Evolutionary conservation across 768 basidiomycete species (phyloP), one percentile per base, ranked within the genome.

Genomic region (Rhodotorula kratochvilovae): DNA sequence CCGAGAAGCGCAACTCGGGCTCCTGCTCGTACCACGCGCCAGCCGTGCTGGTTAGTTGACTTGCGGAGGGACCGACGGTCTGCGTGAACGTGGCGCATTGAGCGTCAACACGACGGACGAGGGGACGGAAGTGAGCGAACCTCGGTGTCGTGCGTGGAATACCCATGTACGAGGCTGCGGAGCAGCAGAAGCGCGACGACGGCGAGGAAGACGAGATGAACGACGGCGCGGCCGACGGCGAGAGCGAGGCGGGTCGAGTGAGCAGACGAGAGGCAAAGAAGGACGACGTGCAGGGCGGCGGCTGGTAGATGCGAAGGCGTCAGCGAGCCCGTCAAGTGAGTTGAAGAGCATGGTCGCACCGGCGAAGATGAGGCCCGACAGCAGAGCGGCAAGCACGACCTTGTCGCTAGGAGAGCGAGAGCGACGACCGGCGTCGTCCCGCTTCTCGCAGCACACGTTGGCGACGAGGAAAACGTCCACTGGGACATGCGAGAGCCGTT

Each of bases 201-300:
- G 36, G 59, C 11, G 31, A 43, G 43, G 3, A 72, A 68, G 33
- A 42, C 42, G 61, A 69, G 13, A 53, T 68, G 67, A 1, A 68
- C 16, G 42, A 55, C 61, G 13, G 55, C 67, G 10, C 67, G 67
- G 21, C 55, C 42, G 16, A n/a, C 35, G 11, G 61, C 23, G 29
- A 73, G 2, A 0, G 21, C 61, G 6, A 46, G 27, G 6, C 50
- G 35, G 0, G 23, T 61, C 15, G 29, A 11, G 25, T 36, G 11
- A 2, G 58, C 2, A 2, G 46, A 3, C 16, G 33, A 10, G 50
- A 65, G 29, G 36, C 60, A 29, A 21, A 73, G 46, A 2, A 73
- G 39, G 8, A 25, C 33, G 63, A 73, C 53, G 50, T 68, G 61
- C 6, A 73, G 56, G 7, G n/a, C 29, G 10, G 61, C 59, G 5